phyloP scores from a whole-genome alignment of 2,329 filamentous ascomycete genomes.

The Sordariomycetes sp. region DNA sequence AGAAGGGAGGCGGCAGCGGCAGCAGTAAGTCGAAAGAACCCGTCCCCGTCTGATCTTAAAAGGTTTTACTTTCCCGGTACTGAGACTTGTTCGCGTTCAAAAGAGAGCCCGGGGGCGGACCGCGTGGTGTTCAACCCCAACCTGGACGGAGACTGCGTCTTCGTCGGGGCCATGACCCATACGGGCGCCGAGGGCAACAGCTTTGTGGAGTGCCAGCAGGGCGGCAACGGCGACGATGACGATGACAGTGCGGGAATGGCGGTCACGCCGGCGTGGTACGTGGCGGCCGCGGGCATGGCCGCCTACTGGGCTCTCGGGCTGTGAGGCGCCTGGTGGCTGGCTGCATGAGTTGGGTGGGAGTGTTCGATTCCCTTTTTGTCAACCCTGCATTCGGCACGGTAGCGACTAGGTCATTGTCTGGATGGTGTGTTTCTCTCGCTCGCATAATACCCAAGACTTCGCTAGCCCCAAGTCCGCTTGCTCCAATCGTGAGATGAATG shows the following conservation, averaged over 20 bases:
- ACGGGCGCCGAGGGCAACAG: slow-evolving; percentile 49
- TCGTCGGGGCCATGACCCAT: slow-evolving; percentile 53
- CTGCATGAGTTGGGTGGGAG: no score
- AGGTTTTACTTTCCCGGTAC: no score
- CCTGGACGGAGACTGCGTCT: slow-evolving; percentile 22
- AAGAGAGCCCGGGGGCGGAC: slow-evolving; percentile 50
- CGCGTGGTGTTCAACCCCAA: slow-evolving; percentile 46
- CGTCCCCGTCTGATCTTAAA: background rate
- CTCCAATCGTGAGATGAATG: no score
- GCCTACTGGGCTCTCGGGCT: background rate
- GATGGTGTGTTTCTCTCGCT: no score
- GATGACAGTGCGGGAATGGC: background rate
- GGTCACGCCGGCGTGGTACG: background rate
- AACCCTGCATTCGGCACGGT: no score
- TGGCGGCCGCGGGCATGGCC: background rate
- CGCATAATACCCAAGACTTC: no score
- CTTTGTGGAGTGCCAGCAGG: slow-evolving; percentile 38
- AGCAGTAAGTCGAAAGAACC: slow-evolving; percentile 10
- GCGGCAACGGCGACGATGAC: background rate
- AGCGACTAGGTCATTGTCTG: no score
- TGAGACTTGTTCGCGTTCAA: no score
- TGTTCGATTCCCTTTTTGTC: no score
- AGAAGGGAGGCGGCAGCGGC: no score
- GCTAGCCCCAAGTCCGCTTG: no score
- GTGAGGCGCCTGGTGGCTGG: background rate